Conservation (phyloP, 1,284 basidiomycete species). For the Rugosomyces carneus region DNA sequence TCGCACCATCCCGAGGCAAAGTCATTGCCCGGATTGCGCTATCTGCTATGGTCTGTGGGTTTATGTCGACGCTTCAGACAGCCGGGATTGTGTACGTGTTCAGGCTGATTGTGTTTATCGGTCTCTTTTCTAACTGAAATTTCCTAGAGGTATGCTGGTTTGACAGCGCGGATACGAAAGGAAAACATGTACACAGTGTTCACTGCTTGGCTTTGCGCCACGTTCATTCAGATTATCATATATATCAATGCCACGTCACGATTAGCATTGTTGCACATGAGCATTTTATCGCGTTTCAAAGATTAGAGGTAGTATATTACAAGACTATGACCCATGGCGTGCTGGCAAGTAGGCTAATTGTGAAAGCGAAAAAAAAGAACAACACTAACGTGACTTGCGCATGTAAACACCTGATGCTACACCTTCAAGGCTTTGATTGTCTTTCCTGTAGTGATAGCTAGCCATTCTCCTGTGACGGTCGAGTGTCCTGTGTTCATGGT, state of each 20-base stretch:
- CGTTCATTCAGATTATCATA: not conserved
- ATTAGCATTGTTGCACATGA: too few relatives aligned
- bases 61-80: constrained; percentile 70
- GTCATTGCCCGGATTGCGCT: constrained; percentile 67
- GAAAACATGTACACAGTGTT: too few relatives aligned
- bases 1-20: constrained; percentile 73
- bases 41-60: constrained; percentile 79
- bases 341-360: too few relatives aligned
- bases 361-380: too few relatives aligned
- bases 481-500: constrained; percentile 66
- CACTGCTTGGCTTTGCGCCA: not conserved
- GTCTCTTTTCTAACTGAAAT: not conserved
- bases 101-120: constrained; percentile 2
- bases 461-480: constrained; percentile 78
- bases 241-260: too few relatives aligned
- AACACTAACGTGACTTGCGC: constrained; percentile 37
- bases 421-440: constrained; percentile 72
- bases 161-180: too few relatives aligned
- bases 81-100: constrained; percentile 63
- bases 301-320: not conserved
- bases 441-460: constrained; percentile 85
- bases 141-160: constrained; percentile 43
- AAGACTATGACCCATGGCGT: too few relatives aligned
- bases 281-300: not conserved
- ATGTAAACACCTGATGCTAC: not conserved